Evolutionary conservation across 108 stramenopile species (phyloP), one percentile per base, ranked within the genome.

Genomic region (Poteriospumella lacustris): DNA sequence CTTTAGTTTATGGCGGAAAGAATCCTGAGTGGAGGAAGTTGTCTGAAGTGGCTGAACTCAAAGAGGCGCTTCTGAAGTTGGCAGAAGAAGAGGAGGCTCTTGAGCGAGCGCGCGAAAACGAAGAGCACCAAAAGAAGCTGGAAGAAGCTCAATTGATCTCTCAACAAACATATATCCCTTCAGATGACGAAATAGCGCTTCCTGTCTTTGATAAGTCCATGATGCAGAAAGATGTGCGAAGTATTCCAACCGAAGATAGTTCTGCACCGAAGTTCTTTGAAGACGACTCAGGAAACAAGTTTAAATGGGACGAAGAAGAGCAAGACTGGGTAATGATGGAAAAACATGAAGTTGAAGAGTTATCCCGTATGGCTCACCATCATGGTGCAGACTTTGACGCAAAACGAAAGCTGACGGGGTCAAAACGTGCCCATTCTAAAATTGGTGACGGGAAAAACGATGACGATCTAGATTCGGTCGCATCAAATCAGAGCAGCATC

Each of bases 311-410:
- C 40, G 70, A 70, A 1, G 73, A 43, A 39, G 72, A 43, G 38
- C 58, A 68, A 69, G 72, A 78, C 1, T 64, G 42, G 44, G 44
- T 47, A 0, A 38, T 2, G 36, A 79, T 41, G 76, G 80, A 73
- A 0, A 43, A 76, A 40, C 70, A 87, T 28, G 87, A 91, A 40
- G 88, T 84, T 43, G 90, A 91, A 77, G 81, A 86, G 28, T 91
- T 89, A 9, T 5, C 3, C 15, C 28, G 36, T 64, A 64, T 64
- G 33, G n/a, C n/a, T 69, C 86, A 92, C 78, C 89, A 87, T 73
- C 91, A 92, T 75, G 89, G 90, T 1, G 92, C 91, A 12, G 91
- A 91, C 0, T 83, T 58, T 26, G 91, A 91, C 75, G 88, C 90
- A 56, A 89, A 89, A 76, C 86, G 90, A 80, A 80, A 79, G 5